Conservation (phyloP, 768 basidiomycete species). For the Porpolomopsis calyptriformis region DNA sequence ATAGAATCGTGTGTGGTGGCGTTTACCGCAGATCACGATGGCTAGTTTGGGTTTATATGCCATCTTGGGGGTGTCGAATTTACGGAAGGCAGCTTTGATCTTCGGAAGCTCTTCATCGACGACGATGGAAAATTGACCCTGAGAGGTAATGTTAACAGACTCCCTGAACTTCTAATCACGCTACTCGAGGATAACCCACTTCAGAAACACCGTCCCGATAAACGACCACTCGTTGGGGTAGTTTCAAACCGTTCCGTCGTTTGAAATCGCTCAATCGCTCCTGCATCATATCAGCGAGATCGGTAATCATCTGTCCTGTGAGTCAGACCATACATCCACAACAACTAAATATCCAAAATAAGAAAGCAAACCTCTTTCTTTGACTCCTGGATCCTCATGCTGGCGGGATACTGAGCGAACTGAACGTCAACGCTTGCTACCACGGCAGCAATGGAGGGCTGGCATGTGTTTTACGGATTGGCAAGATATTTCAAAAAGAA, state of each 20-base stretch:
- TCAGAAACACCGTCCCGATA: slow-evolving; percentile 82
- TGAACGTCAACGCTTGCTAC: slow-evolving; percentile 60
- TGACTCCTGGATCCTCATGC: slow-evolving; percentile 59
- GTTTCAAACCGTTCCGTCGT: slow-evolving; percentile 29
- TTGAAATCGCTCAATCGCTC: slow-evolving; percentile 52
- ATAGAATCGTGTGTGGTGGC: slow-evolving; percentile 53
- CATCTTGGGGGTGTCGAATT: slow-evolving; percentile 29
- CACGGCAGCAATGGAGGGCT: slow-evolving; percentile 75
- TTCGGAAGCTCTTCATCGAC: slow-evolving; percentile 53
- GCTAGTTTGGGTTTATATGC: slow-evolving; percentile 48
- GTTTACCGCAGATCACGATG: slow-evolving; percentile 62
- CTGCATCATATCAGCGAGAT: slow-evolving; percentile 52
- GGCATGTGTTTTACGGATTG: slow-evolving; percentile 28
- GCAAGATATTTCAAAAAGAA: slow-evolving; percentile 42
- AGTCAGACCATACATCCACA: background rate
- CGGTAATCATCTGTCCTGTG: slow-evolving; percentile 64
- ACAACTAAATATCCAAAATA: background rate
- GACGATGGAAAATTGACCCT: slow-evolving; percentile 67
- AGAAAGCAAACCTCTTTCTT: slow-evolving; percentile 56
- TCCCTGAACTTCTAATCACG: too few relatives aligned
- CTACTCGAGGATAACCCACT: too few relatives aligned
- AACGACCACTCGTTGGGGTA: slow-evolving; percentile 60
- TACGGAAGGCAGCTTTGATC: slow-evolving; percentile 49
- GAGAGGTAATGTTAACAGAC: slow-evolving; percentile 17
- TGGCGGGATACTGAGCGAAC: slow-evolving; percentile 66